Percentiles rank a stretch among this genome's conserved stretches.
These are phyloP conservation scores for Allium cepa DNA, from an alignment of 106 monocot genomes.

Conservation along the genomic window DNA sequence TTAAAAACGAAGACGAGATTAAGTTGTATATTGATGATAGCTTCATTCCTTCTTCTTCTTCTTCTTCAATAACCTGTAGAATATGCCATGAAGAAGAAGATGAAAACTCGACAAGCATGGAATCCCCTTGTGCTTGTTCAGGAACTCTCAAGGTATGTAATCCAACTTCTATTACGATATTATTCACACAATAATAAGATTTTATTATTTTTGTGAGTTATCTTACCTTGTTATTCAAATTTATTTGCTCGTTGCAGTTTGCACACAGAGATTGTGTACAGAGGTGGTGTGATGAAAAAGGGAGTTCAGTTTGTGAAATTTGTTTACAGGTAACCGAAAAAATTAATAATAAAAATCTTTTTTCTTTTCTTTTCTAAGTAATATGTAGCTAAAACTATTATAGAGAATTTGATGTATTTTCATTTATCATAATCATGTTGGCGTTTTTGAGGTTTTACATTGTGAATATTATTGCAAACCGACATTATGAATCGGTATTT, in stretches of 20 bases:
- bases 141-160: constrained; percentile 55
- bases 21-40: neutral
- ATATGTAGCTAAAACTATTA: neutral
- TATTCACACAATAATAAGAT: neutral
- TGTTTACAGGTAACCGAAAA: constrained; percentile 40
- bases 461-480: constrained; percentile 12
- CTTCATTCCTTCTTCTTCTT: neutral
- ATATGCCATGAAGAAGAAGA: constrained; percentile 78
- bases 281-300: constrained; percentile 27
- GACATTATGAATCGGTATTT: too few species aligned
- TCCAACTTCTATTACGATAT: neutral
- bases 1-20: neutral
- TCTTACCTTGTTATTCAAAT: neutral
- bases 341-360: neutral
- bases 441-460: neutral
- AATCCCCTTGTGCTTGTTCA: constrained; percentile 61
- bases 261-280: constrained; percentile 65
- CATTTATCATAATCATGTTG: neutral
- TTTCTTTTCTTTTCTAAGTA: too few species aligned
- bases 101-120: constrained; percentile 41
- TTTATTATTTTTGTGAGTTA: neutral
- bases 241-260: constrained; percentile 25
- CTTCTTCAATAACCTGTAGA: constrained; percentile 28
- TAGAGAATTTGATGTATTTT: neutral
- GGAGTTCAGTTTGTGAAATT: constrained; percentile 49